Base-by-base conservation (phyloP, 164 flowering plant genomes). In the Platanus orientalis region DNA sequence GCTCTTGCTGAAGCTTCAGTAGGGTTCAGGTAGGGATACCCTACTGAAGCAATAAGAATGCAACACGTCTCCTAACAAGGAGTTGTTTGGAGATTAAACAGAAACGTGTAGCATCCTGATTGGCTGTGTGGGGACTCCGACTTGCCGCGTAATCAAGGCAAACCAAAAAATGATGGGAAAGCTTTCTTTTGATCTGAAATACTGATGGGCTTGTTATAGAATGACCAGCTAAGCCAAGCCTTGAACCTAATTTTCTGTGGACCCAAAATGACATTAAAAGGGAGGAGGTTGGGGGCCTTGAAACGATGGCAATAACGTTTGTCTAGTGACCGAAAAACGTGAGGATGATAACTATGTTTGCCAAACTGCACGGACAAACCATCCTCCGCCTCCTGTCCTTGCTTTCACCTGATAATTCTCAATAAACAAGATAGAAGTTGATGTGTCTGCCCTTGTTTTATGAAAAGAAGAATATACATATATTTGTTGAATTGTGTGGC, bases 131-230 rank as follows among this genome's bases (percentile, higher is more conserved):
- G 4, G 36, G 36, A 32, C 9, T 32, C 9, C 58, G 30, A 57
- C 54, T 59, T 47, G 50, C 40, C 29, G 53, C 11, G 48, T 28
- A 68, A 57, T 64, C 1, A 36, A 67, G 44, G 62, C 58, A 5
- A 68, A 58, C 63, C 71, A 73, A 39, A 63, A 75, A 45, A 73
- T 65, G 78, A 75, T 71, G 69, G 76, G 54, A 68, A 70, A 64
- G 42, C 64, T 27, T 67, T 39, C 57, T 58, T 67, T 72, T 54
- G 57, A 11, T 61, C 58, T 64, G 27, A 58, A 58, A 63, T 45
- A 61, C 59, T 76, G 81, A 72, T 77, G 72, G 80, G 76, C 71
- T 70, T 73, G 69, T 67, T 78, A 71, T 77, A 50, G 80, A 77
- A 77, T 65, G 78, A 74, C 62, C 70, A 74, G 78, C 80, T 76